Evolutionary conservation across 2,329 filamentous ascomycete genomes (phyloP), one percentile per base, ranked within the genome.

Genomic region (Colletotrichum destructivum): DNA sequence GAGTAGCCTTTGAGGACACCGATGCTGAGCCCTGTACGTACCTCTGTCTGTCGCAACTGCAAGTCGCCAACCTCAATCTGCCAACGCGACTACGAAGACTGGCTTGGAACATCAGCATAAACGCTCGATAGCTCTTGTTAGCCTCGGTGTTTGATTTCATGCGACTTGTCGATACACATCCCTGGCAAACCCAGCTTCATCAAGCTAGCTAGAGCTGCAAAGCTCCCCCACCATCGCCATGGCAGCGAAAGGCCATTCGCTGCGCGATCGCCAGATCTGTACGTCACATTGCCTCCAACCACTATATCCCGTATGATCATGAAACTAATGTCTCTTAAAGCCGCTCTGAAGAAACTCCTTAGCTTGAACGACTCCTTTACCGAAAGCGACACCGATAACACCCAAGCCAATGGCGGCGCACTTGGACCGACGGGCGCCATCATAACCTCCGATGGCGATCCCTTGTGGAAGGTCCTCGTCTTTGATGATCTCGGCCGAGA

Each of bases 381-480:
- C 75, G 81, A 88, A 70, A 88, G 88, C 75, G 87, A 89, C 68
- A 84, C 88, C 61, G 88, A 93, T 71, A 93, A 95, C 69, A 81
- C 87, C 49, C 84, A 89, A 56, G 85, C 89, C 67, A 92, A 91
- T 78, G 91, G 91, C 62, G 82, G 92, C 12, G 66, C 73, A 47
- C 84, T 92, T 66, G 88, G 92, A 66, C 89, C 92, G 26, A 89
- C 92, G 47, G 91, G 92, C n/a, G 92, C 94, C 18, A 93, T 98
- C 64, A 85, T 98, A 73, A 95, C 95, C 76, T 88, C 94, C 57
- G 92, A 97, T 77, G 95, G 95, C 74, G 94, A 97, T 78, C 95
- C 96, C 0, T 95, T 98, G 84, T 98, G 96, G 96, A 98, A 98
- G 82, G 94, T 98, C 8, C 86, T 99, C 63, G 94, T 99, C 12